A percentile compares a stretch with the other conserved stretches of the same genome.
These are phyloP conservation scores for Septoria petroselini DNA, from an alignment of 2,329 filamentous ascomycete genomes.

Conservation along the genomic window DNA sequence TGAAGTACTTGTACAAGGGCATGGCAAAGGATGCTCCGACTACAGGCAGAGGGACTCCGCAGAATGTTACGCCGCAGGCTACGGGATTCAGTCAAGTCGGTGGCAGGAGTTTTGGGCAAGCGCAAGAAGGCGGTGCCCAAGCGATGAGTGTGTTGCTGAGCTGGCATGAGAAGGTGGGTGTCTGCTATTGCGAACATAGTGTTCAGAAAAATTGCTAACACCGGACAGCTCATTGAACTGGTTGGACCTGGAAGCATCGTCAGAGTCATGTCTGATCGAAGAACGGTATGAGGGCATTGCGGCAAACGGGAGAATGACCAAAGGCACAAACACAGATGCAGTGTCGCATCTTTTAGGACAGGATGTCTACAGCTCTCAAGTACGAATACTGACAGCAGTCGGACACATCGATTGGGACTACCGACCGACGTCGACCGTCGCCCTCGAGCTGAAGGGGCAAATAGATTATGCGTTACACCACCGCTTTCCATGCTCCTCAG, in stretches of 20 bases:
- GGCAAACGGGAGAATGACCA: no score
- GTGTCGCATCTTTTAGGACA: no score
- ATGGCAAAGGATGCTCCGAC: constrained; percentile 56
- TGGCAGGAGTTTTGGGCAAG: constrained; percentile 49
- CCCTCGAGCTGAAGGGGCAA: no score
- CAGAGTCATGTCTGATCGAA: constrained; percentile 92
- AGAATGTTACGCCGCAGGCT: constrained; percentile 65
- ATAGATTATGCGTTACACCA: no score
- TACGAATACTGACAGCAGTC: no score
- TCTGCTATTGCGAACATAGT: no score
- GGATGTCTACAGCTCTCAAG: no score
- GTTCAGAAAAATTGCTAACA: constrained; percentile 16
- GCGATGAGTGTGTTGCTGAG: constrained; percentile 95
- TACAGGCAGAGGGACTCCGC: constrained; percentile 24
- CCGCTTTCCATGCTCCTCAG: no score
- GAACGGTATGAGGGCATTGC: constrained; percentile 84
- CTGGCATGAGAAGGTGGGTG: constrained; percentile 84
- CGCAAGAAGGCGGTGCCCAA: constrained; percentile 67
- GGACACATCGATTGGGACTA: no score
- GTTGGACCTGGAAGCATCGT: constrained; percentile 85
- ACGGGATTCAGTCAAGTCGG: constrained; percentile 84
- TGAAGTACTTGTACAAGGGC: constrained; percentile 97
- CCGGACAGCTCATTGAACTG: constrained; percentile 77
- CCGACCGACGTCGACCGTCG: no score
- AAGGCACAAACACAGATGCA: no score